A percentile compares a stretch with the other conserved stretches of the same genome.
phyloP scores from a whole-genome alignment of 805 yeast genomes.

The Yamadazyma philogaea region DNA sequence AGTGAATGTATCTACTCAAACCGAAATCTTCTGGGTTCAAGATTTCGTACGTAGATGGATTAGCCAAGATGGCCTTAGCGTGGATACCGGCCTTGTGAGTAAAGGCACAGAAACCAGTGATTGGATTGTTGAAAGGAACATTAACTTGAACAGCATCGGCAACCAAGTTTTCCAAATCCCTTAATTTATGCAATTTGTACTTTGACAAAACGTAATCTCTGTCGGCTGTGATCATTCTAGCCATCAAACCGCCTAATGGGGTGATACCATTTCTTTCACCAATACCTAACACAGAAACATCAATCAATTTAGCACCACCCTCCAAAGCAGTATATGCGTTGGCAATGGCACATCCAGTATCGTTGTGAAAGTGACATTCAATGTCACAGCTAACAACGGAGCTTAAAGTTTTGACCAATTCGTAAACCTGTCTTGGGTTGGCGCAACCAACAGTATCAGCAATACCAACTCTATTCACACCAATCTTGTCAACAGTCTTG shows the following conservation, averaged over 20 bases:
- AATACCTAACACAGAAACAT: conserved; percentile 93
- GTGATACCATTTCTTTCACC: conserved; percentile 99
- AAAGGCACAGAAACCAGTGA: conserved; percentile 99
- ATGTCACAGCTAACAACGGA: conserved; percentile 94
- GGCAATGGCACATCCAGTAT: conserved; percentile 98
- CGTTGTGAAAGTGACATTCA: conserved; percentile 98
- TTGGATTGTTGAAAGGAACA: conserved; percentile 97
- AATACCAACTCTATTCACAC: conserved; percentile 98
- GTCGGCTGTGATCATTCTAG: conserved; percentile 98
- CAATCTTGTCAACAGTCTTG: conserved; percentile 94
- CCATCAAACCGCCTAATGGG: conserved; percentile 97
- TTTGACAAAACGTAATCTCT: conserved; percentile 92
- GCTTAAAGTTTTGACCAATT: conserved; percentile 88
- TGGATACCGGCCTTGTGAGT: conserved; percentile 99
- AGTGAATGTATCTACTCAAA: conserved; percentile 92
- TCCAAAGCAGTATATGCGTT: conserved; percentile 97
- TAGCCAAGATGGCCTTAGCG: conserved; percentile 97
- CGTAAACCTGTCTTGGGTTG: conserved; percentile 98
- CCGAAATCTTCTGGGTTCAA: conserved; percentile 94
- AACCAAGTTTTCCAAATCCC: conserved; percentile 93
- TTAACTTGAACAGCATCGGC: conserved; percentile 97
- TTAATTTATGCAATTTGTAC: conserved; percentile 91
- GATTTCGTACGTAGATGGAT: conserved; percentile 98
- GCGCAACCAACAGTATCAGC: conserved; percentile 99
- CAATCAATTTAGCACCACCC: conserved; percentile 94